phyloP scores from a whole-genome alignment of 2,329 filamentous ascomycete species.

The Pseudonectria buxi region DNA sequence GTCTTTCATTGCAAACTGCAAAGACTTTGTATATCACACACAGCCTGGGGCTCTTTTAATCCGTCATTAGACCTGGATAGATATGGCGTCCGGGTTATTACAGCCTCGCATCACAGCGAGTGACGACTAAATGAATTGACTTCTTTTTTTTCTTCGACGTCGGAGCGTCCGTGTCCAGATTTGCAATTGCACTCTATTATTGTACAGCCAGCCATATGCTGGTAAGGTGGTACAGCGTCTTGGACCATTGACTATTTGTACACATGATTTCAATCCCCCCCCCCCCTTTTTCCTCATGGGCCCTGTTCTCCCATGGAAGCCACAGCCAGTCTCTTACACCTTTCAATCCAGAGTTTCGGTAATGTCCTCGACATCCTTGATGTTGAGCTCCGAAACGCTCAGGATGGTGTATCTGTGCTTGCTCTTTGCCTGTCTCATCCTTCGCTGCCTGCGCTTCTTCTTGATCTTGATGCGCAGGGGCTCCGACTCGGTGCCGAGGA shows the following conservation, averaged over 20 bases:
- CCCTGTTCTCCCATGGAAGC: conserved; percentile 1
- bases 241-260: conserved; percentile 18
- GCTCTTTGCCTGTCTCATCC: conserved; percentile 70
- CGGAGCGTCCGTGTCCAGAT: neutral
- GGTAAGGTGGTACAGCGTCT: conserved; percentile 21
- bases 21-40: conserved; percentile 15
- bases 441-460: conserved; percentile 70
- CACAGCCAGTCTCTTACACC: conserved; percentile 3
- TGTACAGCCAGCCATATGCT: conserved; percentile 23
- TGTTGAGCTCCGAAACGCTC: conserved; percentile 72
- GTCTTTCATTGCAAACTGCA: conserved; percentile 18
- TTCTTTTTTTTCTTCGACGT: neutral
- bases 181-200: conserved; percentile 19
- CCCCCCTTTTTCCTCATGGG: neutral
- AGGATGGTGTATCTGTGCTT: conserved; percentile 88
- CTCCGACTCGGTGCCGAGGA: conserved; percentile 78
- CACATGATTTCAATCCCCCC: conserved; percentile 7
- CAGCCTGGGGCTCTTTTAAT: conserved; percentile 9
- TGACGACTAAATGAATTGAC: conserved; percentile 1
- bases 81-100: conserved; percentile 11
- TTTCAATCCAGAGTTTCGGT: conserved; percentile 17
- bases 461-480: conserved; percentile 72
- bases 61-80: conserved; percentile 10
- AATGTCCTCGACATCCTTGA: conserved; percentile 42
- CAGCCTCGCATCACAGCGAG: conserved; percentile 10